phyloP scores from a whole-genome alignment of 495 filamentous ascomycete genomes.

The Trichoderma erinaceum region DNA sequence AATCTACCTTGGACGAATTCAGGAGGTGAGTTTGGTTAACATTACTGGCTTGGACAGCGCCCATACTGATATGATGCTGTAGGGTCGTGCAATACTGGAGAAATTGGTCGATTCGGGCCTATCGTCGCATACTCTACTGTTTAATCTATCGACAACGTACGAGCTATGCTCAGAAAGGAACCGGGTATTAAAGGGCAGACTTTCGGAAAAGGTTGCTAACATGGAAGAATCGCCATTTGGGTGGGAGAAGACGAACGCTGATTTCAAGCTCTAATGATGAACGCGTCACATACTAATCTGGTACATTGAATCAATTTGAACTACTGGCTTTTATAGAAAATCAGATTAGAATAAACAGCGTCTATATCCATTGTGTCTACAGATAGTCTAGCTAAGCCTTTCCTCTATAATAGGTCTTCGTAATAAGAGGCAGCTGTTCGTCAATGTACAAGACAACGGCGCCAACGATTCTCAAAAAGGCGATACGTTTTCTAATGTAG shows the following conservation, averaged over 20 bases:
- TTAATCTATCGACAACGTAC: conserved; percentile 87
- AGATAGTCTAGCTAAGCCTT: no score
- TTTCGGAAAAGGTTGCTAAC: conserved; percentile 64
- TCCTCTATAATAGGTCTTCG: no score
- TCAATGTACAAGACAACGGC: no score
- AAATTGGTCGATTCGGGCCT: conserved; percentile 51
- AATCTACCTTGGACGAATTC: conserved; percentile 69
- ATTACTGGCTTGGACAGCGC: background rate
- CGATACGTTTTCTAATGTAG: no score
- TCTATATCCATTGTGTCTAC: no score
- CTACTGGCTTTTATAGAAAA: no score
- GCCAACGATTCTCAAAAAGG: no score
- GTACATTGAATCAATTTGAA: no score
- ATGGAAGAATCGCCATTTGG: conserved; percentile 42
- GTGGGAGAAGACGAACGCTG: conserved; percentile 62
- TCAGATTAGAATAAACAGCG: no score
- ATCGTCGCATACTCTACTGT: conserved; percentile 68
- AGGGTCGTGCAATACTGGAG: conserved; percentile 60
- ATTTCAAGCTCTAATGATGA: conserved; percentile 67
- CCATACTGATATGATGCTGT: conserved; percentile 20
- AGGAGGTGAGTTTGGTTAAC: conserved; percentile 50
- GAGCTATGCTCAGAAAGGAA: conserved; percentile 81
- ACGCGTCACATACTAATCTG: no score
- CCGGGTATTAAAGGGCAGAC: conserved; percentile 55
- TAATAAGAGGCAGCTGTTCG: no score